Evolutionary conservation across 345 rosid species (phyloP).

Genomic region (Cochlearia excelsa): DNA sequence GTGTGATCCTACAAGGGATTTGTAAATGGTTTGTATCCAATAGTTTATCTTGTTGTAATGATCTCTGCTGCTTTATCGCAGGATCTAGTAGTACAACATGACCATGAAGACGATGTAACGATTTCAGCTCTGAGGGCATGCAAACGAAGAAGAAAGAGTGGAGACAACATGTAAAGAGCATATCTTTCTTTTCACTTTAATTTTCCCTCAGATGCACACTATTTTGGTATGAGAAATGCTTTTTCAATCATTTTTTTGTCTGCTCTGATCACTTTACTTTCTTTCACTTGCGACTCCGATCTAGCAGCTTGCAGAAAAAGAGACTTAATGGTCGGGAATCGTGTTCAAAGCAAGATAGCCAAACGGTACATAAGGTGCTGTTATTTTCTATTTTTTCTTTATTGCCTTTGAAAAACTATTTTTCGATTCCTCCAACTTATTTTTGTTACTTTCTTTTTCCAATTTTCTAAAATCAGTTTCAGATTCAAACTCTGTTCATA

Average conservation of each 20-base stretch:
- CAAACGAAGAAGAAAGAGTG: slow-evolving; percentile 47
- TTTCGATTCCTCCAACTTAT: slow-evolving; percentile 14
- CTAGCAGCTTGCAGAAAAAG: slow-evolving; percentile 24
- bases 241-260: background rate
- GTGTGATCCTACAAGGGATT: slow-evolving; percentile 8
- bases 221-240: slow-evolving; percentile 4
- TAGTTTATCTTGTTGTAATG: background rate
- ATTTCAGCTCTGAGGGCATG: slow-evolving; percentile 34
- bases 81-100: slow-evolving; percentile 42
- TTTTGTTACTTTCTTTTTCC: slow-evolving; percentile 6
- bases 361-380: slow-evolving; percentile 12
- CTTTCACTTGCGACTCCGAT: slow-evolving; percentile 8
- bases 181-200: background rate
- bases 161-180: slow-evolving; percentile 41
- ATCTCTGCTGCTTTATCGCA: slow-evolving; percentile 29
- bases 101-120: slow-evolving; percentile 34
- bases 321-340: slow-evolving; percentile 26
- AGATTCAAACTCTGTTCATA: slow-evolving; percentile 5
- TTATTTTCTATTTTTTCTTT: slow-evolving; percentile 13
- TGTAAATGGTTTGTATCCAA: background rate
- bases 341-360: slow-evolving; percentile 27
- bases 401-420: background rate
- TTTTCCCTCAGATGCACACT: background rate
- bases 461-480: slow-evolving; percentile 5
- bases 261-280: slow-evolving; percentile 19